Evolutionary conservation across 1,139 yeast genomes (phyloP).

Genomic region (Taiozyma sp.): DNA sequence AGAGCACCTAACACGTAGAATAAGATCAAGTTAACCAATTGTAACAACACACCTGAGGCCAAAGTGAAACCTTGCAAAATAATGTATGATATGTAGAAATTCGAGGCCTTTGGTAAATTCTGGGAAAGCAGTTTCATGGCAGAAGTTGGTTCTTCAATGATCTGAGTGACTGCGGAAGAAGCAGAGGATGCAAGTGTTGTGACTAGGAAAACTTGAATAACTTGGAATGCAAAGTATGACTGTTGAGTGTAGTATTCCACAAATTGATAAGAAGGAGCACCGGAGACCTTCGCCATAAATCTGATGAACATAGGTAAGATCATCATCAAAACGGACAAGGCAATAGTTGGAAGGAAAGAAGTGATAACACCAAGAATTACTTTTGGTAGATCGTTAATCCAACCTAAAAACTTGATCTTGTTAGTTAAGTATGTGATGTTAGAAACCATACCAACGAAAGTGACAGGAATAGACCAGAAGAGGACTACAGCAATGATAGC

Average conservation of each 20-base stretch:
- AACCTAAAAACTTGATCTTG: slow-evolving; percentile 62
- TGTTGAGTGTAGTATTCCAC: slow-evolving; percentile 71
- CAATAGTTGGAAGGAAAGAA: slow-evolving; percentile 78
- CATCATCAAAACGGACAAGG: slow-evolving; percentile 78
- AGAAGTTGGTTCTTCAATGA: slow-evolving; percentile 42
- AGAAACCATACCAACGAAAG: slow-evolving; percentile 90
- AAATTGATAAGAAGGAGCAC: slow-evolving; percentile 57
- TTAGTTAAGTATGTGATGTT: slow-evolving; percentile 69
- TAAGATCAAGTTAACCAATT: slow-evolving; percentile 64
- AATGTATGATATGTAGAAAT: slow-evolving; percentile 68
- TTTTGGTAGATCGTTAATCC: slow-evolving; percentile 64
- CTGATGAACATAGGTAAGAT: slow-evolving; percentile 69
- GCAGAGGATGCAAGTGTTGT: slow-evolving; percentile 81
- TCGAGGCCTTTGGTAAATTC: slow-evolving; percentile 67
- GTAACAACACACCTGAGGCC: slow-evolving; percentile 76
- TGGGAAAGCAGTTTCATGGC: slow-evolving; percentile 54
- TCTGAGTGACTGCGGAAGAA: slow-evolving; percentile 56
- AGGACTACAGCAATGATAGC: slow-evolving; percentile 60
- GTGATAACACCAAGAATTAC: slow-evolving; percentile 75
- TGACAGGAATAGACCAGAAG: slow-evolving; percentile 94
- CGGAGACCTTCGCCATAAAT: slow-evolving; percentile 58
- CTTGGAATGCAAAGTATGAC: slow-evolving; percentile 66
- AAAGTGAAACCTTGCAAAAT: slow-evolving; percentile 79
- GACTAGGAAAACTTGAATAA: slow-evolving; percentile 77
- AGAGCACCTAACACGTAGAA: slow-evolving; percentile 63